Evolutionary conservation across 345 rosid species (phyloP).

Genomic region (Durio zibethinus): DNA sequence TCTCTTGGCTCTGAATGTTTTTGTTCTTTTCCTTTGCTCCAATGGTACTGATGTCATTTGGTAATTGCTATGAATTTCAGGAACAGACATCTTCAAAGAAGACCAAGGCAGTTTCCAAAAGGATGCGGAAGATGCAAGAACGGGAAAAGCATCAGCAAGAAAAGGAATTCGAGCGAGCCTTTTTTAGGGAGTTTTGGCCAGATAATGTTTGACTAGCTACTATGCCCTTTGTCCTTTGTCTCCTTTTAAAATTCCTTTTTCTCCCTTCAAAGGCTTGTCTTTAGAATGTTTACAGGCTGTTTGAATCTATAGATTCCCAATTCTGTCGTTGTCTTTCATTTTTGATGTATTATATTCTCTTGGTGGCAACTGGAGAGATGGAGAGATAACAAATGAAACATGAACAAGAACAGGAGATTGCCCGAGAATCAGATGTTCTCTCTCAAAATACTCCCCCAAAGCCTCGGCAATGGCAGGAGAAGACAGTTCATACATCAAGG

Average conservation of each 20-base stretch:
- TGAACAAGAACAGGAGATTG: neutral
- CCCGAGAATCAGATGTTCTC: neutral
- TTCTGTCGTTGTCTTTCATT: neutral
- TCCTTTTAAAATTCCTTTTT: neutral
- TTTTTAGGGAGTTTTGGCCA: conserved; percentile 88
- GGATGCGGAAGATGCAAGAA: conserved; percentile 66
- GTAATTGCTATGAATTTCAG: conserved; percentile 34
- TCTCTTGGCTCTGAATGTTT: neutral
- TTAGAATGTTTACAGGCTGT: neutral
- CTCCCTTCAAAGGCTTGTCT: neutral
- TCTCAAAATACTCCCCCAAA: neutral
- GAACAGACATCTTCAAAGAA: conserved; percentile 37
- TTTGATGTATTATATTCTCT: neutral
- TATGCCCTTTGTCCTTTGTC: neutral
- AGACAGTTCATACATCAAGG: neutral
- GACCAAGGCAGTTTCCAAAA: conserved; percentile 59
- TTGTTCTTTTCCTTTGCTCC: neutral
- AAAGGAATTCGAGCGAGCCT: conserved; percentile 76
- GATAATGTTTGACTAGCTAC: conserved; percentile 60
- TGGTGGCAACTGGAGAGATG: neutral
- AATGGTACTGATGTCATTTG: neutral
- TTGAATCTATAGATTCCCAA: neutral
- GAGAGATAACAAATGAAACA: neutral
- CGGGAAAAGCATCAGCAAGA: conserved; percentile 57
- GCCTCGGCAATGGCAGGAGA: neutral